A percentile compares a stretch with the other conserved stretches of the same genome.
Evolutionary conservation across 106 monocot genomes (phyloP).

Genomic region (Apostasia shenzhenica): DNA sequence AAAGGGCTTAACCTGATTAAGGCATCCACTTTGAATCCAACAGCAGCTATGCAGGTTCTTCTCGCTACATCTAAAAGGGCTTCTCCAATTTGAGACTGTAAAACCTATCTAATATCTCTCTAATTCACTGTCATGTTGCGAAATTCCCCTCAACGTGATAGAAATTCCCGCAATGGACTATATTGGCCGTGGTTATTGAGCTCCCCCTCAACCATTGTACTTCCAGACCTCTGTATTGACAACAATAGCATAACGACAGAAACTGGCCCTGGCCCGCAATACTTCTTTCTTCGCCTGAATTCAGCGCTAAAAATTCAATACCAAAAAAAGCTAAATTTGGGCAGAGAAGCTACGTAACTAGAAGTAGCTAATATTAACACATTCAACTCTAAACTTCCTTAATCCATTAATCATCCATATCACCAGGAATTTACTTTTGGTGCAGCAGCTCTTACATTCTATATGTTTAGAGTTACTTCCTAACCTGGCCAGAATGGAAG

Average conservation of each 20-base stretch:
- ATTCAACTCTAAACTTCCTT: neutral
- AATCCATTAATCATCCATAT: too few relatives aligned
- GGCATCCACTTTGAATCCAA: constrained; percentile 9
- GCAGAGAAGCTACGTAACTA: neutral
- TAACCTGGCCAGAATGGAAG: too few relatives aligned
- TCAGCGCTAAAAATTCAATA: too few relatives aligned
- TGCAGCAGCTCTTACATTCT: too few relatives aligned
- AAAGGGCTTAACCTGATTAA: constrained; percentile 3
- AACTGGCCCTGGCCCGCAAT: neutral
- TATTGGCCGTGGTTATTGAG: constrained; percentile 6
- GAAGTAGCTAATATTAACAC: neutral
- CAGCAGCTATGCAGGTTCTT: constrained; percentile 14
- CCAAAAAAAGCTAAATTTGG: too few relatives aligned
- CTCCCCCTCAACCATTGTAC: constrained; percentile 5
- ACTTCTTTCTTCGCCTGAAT: neutral
- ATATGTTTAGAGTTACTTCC: too few relatives aligned
- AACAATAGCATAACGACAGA: constrained; percentile 7
- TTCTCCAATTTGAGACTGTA: constrained; percentile 6
- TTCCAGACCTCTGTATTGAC: constrained; percentile 9
- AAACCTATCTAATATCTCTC: neutral
- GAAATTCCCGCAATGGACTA: too few relatives aligned
- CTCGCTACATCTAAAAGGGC: constrained; percentile 1
- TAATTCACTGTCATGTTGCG: constrained; percentile 4
- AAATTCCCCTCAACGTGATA: constrained; percentile 1
- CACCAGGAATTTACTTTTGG: too few relatives aligned